These are phyloP conservation scores for Carex cristatella DNA, from an alignment of 176 grass and related monocot genomes.

Conservation along the genomic window DNA sequence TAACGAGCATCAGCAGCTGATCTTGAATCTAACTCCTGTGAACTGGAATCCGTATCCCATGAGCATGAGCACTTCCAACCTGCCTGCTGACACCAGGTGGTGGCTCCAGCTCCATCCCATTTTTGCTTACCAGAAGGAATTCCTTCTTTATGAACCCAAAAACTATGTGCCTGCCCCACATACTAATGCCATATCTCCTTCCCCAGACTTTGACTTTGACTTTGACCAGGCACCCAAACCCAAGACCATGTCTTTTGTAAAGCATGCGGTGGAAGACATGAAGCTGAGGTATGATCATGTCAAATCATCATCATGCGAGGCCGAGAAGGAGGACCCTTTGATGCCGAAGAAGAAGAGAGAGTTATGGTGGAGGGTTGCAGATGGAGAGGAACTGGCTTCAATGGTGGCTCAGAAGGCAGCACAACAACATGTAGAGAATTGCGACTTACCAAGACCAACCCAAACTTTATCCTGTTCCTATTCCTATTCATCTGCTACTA, in stretches of 20 bases:
- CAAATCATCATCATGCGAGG: slow-evolving; percentile 2
- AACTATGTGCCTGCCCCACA: slow-evolving; percentile 21
- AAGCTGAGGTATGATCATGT: slow-evolving; percentile 35
- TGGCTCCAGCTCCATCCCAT: slow-evolving; percentile 63
- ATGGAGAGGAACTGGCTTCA: slow-evolving; percentile 70
- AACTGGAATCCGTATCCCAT: slow-evolving; percentile 46
- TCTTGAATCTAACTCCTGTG: slow-evolving; percentile 45
- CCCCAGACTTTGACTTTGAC: slow-evolving; percentile 28
- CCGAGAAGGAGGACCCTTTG: slow-evolving; percentile 24
- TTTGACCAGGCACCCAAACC: slow-evolving; percentile 24
- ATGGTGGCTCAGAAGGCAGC: slow-evolving; percentile 67
- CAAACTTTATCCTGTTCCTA: slow-evolving; percentile 22
- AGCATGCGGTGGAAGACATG: slow-evolving; percentile 24
- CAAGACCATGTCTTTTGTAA: slow-evolving; percentile 38
- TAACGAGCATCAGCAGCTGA: slow-evolving; percentile 18
- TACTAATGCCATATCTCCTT: slow-evolving; percentile 15
- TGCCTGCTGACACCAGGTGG: slow-evolving; percentile 65
- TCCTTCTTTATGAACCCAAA: slow-evolving; percentile 29
- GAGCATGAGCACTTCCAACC: slow-evolving; percentile 29
- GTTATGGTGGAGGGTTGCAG: slow-evolving; percentile 70
- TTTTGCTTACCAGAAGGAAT: slow-evolving; percentile 48
- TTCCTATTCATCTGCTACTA: too few relatives aligned
- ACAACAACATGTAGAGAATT: slow-evolving; percentile 61
- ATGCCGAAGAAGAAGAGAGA: slow-evolving; percentile 48
- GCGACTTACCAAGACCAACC: slow-evolving; percentile 71